Evolutionary conservation across 495 filamentous ascomycete genomes (phyloP).

Genomic region (Thermochaetoides thermophila): DNA sequence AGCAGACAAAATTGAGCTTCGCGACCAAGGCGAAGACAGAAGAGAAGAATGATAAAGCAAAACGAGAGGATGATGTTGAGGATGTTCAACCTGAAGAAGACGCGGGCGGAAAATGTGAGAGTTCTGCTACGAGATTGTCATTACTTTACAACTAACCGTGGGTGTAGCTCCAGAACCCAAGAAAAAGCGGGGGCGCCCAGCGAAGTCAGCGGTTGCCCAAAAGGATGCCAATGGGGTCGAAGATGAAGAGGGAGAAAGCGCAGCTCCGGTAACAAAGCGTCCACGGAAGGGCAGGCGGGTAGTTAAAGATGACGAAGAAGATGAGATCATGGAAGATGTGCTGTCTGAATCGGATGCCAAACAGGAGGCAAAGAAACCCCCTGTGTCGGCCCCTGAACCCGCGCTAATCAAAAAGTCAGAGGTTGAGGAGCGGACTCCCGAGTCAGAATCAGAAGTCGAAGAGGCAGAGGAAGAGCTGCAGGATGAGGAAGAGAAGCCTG

Average conservation of each 20-base stretch:
- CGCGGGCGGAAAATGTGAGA: too few species aligned
- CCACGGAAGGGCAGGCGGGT: conserved; percentile 25
- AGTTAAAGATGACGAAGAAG: conserved; percentile 30
- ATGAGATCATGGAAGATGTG: conserved; percentile 26
- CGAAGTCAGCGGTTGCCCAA: conserved; percentile 2
- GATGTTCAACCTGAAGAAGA: too few species aligned
- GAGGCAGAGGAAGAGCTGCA: conserved; percentile 39
- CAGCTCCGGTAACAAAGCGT: conserved; percentile 40
- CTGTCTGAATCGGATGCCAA: conserved; percentile 8
- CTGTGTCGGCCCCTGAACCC: conserved; percentile 5
- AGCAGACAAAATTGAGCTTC: conserved; percentile 65
- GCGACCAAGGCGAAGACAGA: conserved; percentile 29
- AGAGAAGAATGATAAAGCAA: conserved; percentile 1
- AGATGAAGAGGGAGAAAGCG: conserved; percentile 31
- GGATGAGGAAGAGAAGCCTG: conserved; percentile 63
- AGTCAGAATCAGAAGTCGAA: conserved; percentile 37
- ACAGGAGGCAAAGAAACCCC: conserved; percentile 8
- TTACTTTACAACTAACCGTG: too few species aligned
- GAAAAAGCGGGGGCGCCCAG: conserved; percentile 21
- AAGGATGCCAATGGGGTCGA: conserved; percentile 16
- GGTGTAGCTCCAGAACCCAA: conserved; percentile 17
- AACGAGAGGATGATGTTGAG: conserved; percentile 16
- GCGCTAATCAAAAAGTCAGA: conserved; percentile 14
- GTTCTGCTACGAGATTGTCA: too few species aligned
- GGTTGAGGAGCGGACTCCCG: conserved; percentile 33